Evolutionary conservation across 1,139 yeast species (phyloP).

Genomic region (Debaryomycetaceae sp.): DNA sequence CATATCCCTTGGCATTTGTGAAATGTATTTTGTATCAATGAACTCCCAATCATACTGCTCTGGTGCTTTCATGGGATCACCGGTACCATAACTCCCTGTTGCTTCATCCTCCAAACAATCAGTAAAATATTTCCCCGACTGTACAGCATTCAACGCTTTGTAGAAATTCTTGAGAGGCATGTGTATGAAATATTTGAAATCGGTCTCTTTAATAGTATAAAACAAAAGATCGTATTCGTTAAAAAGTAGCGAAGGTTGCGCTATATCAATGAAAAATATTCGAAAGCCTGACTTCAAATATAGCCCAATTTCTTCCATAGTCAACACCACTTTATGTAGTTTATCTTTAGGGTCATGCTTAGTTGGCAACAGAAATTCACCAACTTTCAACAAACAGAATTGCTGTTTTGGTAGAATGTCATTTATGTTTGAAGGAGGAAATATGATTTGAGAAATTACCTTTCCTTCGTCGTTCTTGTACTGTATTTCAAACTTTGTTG

Average conservation of each 20-base stretch:
- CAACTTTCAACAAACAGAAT: slow-evolving; percentile 51
- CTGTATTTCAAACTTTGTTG: slow-evolving; percentile 51
- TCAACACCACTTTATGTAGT: slow-evolving; percentile 38
- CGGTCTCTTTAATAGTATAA: slow-evolving; percentile 40
- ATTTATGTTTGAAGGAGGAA: slow-evolving; percentile 56
- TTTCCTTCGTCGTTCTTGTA: slow-evolving; percentile 21
- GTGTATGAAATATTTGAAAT: slow-evolving; percentile 40
- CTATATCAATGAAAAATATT: slow-evolving; percentile 55
- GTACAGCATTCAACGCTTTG: slow-evolving; percentile 37
- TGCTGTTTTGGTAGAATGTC: slow-evolving; percentile 55
- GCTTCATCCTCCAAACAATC: slow-evolving; percentile 13
- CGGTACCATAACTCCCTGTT: slow-evolving; percentile 24
- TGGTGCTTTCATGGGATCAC: slow-evolving; percentile 25
- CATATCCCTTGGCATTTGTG: slow-evolving; percentile 6
- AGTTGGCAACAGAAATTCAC: slow-evolving; percentile 36
- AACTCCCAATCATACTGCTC: slow-evolving; percentile 24
- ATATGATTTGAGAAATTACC: slow-evolving; percentile 34
- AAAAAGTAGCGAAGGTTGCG: slow-evolving; percentile 41
- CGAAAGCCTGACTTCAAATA: slow-evolving; percentile 54
- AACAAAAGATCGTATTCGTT: slow-evolving; percentile 43
- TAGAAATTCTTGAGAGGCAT: slow-evolving; percentile 42
- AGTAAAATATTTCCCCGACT: slow-evolving; percentile 23
- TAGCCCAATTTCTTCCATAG: slow-evolving; percentile 60
- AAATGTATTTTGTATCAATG: slow-evolving; percentile 8
- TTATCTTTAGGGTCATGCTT: slow-evolving; percentile 17